Evolutionary conservation across 768 basidiomycete species (phyloP).

Genomic region (Macrolepiota fuliginosa): DNA sequence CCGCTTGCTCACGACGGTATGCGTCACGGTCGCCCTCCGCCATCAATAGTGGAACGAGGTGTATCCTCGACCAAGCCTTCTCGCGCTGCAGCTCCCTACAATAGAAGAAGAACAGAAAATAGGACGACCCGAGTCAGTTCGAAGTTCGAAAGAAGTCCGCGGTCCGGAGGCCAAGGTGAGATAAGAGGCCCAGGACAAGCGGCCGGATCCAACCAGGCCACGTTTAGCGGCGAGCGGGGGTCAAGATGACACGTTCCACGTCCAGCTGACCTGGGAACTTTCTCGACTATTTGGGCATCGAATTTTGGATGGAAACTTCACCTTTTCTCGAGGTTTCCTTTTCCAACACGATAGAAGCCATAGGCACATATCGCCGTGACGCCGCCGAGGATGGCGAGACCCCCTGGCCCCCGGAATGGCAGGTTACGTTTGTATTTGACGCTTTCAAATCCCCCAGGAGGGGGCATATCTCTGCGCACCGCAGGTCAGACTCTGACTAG

Average conservation of each 20-base stretch:
- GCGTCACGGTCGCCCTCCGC: slow-evolving; percentile 93
- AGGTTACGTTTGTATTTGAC: slow-evolving; percentile 96
- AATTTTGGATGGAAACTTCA: slow-evolving; percentile 40
- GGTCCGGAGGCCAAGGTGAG: slow-evolving; percentile 37
- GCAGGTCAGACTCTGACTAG: neutral
- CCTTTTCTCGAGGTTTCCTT: slow-evolving; percentile 92
- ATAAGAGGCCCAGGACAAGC: slow-evolving; percentile 38
- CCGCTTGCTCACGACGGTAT: slow-evolving; percentile 80
- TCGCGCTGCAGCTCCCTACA: slow-evolving; percentile 90
- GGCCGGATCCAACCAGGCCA: slow-evolving; percentile 65
- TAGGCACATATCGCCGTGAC: slow-evolving; percentile 83
- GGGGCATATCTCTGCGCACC: slow-evolving; percentile 88
- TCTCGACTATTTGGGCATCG: slow-evolving; percentile 10
- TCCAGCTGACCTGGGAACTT: slow-evolving; percentile 49
- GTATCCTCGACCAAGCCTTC: slow-evolving; percentile 92
- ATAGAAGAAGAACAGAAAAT: slow-evolving; percentile 20
- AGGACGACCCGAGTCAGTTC: slow-evolving; percentile 38
- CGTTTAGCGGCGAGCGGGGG: slow-evolving; percentile 70
- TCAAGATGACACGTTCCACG: slow-evolving; percentile 62
- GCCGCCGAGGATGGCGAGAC: slow-evolving; percentile 80
- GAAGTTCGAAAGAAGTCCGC: slow-evolving; percentile 33
- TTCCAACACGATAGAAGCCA: slow-evolving; percentile 90
- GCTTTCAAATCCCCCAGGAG: slow-evolving; percentile 87
- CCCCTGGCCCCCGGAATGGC: slow-evolving; percentile 84
- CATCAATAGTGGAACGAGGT: slow-evolving; percentile 87